These are phyloP conservation scores for Acaromyces ingoldii DNA, from an alignment of 1,284 basidiomycete species.

Conservation along the genomic window DNA sequence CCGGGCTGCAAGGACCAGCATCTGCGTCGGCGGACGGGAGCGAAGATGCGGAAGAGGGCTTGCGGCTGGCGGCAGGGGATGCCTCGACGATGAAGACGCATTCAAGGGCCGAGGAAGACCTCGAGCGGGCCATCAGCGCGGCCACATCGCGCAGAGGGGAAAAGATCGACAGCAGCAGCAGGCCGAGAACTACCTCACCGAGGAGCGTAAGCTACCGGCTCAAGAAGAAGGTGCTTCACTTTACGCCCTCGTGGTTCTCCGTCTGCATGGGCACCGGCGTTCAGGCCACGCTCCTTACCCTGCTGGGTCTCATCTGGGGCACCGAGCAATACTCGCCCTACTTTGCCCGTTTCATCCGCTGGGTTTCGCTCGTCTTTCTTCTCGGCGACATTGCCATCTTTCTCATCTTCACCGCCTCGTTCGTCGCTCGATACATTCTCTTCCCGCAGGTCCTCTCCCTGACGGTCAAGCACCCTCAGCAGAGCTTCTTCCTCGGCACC, in stretches of 20 bases:
- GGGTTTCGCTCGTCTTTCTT: slow-evolving; percentile 1
- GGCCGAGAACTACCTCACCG: too few relatives aligned
- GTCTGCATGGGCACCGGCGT: slow-evolving; percentile 41
- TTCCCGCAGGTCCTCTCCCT: slow-evolving; percentile 36
- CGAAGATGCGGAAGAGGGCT: too few relatives aligned
- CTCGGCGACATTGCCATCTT: slow-evolving; percentile 5
- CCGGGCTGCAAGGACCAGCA: too few relatives aligned
- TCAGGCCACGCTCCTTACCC: slow-evolving; percentile 25
- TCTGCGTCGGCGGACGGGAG: too few relatives aligned
- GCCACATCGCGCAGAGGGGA: too few relatives aligned
- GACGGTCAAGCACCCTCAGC: slow-evolving; percentile 40
- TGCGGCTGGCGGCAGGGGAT: too few relatives aligned
- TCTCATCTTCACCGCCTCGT: slow-evolving; percentile 24
- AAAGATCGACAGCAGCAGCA: too few relatives aligned
- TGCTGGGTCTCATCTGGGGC: slow-evolving; percentile 14
- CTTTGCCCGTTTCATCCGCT: slow-evolving; percentile 3
- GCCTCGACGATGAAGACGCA: too few relatives aligned
- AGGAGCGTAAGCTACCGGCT: too few relatives aligned
- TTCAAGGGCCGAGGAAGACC: too few relatives aligned
- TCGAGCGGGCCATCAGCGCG: too few relatives aligned
- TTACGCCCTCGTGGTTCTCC: slow-evolving; percentile 36
- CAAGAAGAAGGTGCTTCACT: slow-evolving; percentile 4
- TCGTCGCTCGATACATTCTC: slow-evolving; percentile 30
- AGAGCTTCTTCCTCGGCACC: slow-evolving; percentile 34
- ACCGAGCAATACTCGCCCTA: not conserved